phyloP scores from a whole-genome alignment of 2,329 filamentous ascomycete species.

The Ceratocystis huliohia region DNA sequence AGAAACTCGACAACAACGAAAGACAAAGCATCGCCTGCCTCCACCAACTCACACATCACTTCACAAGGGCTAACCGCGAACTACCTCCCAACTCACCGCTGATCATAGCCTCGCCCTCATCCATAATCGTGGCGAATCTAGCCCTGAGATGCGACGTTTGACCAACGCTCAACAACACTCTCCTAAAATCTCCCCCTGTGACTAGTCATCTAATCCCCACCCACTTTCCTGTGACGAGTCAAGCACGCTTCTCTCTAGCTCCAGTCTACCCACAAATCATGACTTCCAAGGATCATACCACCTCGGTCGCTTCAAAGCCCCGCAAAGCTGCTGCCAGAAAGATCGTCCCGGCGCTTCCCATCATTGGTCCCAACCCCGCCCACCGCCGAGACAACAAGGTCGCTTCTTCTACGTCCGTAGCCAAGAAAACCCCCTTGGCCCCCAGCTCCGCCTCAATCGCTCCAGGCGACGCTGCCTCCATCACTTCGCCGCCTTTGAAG shows the following conservation, averaged over 20 bases:
- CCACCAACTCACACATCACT: neutral
- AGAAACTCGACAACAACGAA: neutral
- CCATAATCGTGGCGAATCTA: slow-evolving; percentile 6
- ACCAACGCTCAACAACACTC: slow-evolving; percentile 14
- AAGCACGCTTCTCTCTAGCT: slow-evolving; percentile 4
- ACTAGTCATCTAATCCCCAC: slow-evolving; percentile 12
- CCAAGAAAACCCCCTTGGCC: neutral
- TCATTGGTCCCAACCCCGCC: slow-evolving; percentile 8
- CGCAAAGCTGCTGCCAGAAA: neutral
- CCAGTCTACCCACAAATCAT: neutral
- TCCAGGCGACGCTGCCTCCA: neutral
- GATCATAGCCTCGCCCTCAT: slow-evolving; percentile 2
- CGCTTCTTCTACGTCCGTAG: neutral
- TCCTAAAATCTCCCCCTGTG: slow-evolving; percentile 14
- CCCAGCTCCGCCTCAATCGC: neutral
- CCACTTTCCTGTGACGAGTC: slow-evolving; percentile 6
- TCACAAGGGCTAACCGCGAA: neutral
- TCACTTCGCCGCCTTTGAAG: slow-evolving; percentile 5
- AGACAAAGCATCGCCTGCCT: neutral
- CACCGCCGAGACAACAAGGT: slow-evolving; percentile 8
- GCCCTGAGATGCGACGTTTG: slow-evolving; percentile 20
- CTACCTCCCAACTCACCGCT: neutral
- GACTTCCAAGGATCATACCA: slow-evolving; percentile 14
- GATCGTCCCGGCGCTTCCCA: slow-evolving; percentile 14
- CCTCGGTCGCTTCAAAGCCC: neutral